phyloP scores from a whole-genome alignment of 306 rosid species.

The Abrus precatorius region DNA sequence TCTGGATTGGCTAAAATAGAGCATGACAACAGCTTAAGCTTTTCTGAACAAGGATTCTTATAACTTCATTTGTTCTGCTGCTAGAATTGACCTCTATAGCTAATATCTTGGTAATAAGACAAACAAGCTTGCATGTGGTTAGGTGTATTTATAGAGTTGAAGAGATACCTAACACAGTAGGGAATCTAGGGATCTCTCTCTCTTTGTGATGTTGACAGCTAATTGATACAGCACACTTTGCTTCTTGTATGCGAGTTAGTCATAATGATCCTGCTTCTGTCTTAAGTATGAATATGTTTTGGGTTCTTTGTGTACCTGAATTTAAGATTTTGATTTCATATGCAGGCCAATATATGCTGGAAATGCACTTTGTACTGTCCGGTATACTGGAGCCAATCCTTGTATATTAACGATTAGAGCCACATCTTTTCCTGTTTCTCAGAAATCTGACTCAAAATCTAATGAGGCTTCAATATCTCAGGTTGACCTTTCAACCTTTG shows the following conservation, averaged over 20 bases:
- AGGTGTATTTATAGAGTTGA: conserved; percentile 6
- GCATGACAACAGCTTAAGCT: conserved; percentile 17
- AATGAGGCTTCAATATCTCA: conserved; percentile 75
- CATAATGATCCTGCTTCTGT: conserved; percentile 38
- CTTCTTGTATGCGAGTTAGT: conserved; percentile 20
- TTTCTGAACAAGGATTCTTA: conserved; percentile 19
- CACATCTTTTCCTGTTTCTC: conserved; percentile 76
- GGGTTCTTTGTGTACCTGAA: conserved; percentile 36
- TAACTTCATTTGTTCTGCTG: conserved; percentile 16
- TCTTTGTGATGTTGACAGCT: conserved; percentile 22
- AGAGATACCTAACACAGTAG: conserved; percentile 17
- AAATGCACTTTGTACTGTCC: conserved; percentile 86
- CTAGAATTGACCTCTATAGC: not conserved
- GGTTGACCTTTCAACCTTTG: conserved; percentile 92
- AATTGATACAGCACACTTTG: conserved; percentile 1
- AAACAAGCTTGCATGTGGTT: conserved; percentile 6
- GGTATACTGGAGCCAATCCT: conserved; percentile 81
- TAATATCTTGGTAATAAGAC: conserved; percentile 11
- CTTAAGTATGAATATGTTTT: conserved; percentile 21
- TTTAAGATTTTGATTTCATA: conserved; percentile 41
- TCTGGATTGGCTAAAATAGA: conserved; percentile 14
- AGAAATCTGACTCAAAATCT: conserved; percentile 60
- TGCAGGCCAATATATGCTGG: conserved; percentile 98
- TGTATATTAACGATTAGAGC: conserved; percentile 87
- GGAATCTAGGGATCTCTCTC: not conserved